These are phyloP conservation scores for Globomyces sp. DNA, from an alignment of 371 early-diverging fungal genomes.

Conservation along the genomic window DNA sequence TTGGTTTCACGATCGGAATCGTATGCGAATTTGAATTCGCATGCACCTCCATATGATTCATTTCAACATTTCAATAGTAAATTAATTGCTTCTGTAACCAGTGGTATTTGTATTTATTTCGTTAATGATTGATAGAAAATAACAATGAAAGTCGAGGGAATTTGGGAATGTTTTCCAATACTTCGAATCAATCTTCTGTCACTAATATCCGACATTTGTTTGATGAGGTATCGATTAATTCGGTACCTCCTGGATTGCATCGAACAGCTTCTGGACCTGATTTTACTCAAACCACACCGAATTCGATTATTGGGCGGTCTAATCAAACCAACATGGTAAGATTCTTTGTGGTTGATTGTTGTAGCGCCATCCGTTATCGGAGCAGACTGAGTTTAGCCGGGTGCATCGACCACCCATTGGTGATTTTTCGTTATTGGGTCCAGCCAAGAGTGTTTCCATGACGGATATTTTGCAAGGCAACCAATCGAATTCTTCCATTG, in stretches of 20 bases:
- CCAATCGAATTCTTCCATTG: not conserved
- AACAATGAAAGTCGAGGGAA: too few species aligned
- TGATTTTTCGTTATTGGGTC: constrained; percentile 15
- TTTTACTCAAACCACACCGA: constrained; percentile 13
- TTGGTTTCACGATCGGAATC: constrained; percentile 25
- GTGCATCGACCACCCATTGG: constrained; percentile 3
- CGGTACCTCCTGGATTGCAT: constrained; percentile 18
- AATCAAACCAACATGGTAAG: constrained; percentile 4
- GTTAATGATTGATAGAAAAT: too few species aligned
- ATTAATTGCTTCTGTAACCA: constrained; percentile 34
- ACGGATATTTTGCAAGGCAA: constrained; percentile 10
- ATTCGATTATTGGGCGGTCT: constrained; percentile 13
- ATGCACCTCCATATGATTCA: constrained; percentile 38
- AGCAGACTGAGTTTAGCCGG: constrained; percentile 17
- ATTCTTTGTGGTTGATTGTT: not conserved
- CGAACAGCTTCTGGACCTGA: constrained; percentile 23
- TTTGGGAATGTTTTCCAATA: too few species aligned
- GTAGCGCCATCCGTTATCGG: constrained; percentile 1
- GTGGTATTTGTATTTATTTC: constrained; percentile 2
- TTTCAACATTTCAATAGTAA: constrained; percentile 55
- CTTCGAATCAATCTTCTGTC: constrained; percentile 14
- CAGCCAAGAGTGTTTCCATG: constrained; percentile 16
- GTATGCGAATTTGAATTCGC: constrained; percentile 40
- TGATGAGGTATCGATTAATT: constrained; percentile 27
- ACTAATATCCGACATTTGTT: constrained; percentile 38